Conservation (phyloP, 2,329 filamentous ascomycete genomes). For the Fusarium bactridioides region DNA sequence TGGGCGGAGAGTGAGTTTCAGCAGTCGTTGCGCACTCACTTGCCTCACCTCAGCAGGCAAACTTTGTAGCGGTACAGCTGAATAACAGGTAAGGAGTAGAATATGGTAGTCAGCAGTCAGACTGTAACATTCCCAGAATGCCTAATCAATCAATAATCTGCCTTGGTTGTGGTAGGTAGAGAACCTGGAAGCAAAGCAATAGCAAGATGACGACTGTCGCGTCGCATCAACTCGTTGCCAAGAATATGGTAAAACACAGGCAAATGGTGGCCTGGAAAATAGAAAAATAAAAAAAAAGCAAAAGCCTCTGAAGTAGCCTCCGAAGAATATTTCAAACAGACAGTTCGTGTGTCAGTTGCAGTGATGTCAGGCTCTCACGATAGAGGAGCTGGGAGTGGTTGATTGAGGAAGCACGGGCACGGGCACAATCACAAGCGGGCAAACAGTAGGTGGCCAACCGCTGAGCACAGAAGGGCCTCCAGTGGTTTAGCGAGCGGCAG, state of each 20-base stretch:
- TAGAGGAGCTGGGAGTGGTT: background rate
- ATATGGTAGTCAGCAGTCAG: background rate
- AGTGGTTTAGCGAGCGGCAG: constrained; percentile 34
- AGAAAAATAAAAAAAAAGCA: constrained; percentile 1
- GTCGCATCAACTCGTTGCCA: constrained; percentile 16
- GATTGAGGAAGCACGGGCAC: background rate
- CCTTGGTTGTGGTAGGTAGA: background rate
- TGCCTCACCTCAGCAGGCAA: background rate
- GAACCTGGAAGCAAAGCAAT: background rate
- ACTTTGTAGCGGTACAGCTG: background rate
- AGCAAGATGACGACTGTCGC: background rate
- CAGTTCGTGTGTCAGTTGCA: constrained; percentile 1
- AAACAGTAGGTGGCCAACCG: background rate
- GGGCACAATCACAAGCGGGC: background rate
- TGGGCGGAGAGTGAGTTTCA: constrained; percentile 22
- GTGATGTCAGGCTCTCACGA: constrained; percentile 31
- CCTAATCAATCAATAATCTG: constrained; percentile 1
- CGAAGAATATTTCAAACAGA: background rate
- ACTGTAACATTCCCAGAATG: constrained; percentile 31
- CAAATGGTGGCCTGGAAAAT: background rate
- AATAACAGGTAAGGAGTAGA: background rate
- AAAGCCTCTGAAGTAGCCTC: background rate
- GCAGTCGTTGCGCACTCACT: constrained; percentile 2
- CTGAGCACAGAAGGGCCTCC: background rate
- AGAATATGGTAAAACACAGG: background rate